Conservation (phyloP, 2,329 filamentous ascomycete species). For the Aspergillus amoenus region DNA sequence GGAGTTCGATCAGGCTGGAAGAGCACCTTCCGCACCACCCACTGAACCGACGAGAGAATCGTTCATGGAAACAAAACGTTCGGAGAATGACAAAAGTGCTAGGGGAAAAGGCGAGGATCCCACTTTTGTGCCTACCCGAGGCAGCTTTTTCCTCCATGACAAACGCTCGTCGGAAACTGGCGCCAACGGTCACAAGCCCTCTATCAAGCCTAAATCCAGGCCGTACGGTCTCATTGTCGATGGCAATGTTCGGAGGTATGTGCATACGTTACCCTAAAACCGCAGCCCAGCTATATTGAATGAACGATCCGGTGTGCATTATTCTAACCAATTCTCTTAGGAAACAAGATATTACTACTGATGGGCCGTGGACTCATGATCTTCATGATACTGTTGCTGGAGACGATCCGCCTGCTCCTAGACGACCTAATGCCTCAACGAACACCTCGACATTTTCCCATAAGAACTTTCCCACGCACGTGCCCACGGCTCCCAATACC, state of each 20-base stretch:
- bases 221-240: conserved; percentile 51
- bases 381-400: conserved; percentile 71
- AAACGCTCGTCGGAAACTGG: conserved; percentile 76
- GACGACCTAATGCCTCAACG: conserved; percentile 26
- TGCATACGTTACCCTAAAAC: background rate
- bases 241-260: conserved; percentile 46
- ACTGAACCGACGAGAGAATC: conserved; percentile 51
- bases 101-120: conserved; percentile 86
- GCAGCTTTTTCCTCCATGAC: conserved; percentile 97
- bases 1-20: conserved; percentile 27
- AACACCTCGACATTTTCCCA: conserved; percentile 27
- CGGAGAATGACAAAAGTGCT: conserved; percentile 88
- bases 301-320: background rate
- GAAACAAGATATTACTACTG: conserved; percentile 55
- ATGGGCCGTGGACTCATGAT: conserved; percentile 86
- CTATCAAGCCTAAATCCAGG: conserved; percentile 53
- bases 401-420: conserved; percentile 37
- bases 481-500: conserved; percentile 50
- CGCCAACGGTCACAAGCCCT: conserved; percentile 72
- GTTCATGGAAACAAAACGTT: conserved; percentile 68
- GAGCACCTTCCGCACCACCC: conserved; percentile 42
- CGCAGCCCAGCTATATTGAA: background rate
- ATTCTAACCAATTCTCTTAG: conserved; percentile 34
- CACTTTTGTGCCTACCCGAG: conserved; percentile 89
- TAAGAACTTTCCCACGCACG: conserved; percentile 36